phyloP scores from a whole-genome alignment of 2,329 filamentous ascomycete species.

The Diaporthe ilicicola region DNA sequence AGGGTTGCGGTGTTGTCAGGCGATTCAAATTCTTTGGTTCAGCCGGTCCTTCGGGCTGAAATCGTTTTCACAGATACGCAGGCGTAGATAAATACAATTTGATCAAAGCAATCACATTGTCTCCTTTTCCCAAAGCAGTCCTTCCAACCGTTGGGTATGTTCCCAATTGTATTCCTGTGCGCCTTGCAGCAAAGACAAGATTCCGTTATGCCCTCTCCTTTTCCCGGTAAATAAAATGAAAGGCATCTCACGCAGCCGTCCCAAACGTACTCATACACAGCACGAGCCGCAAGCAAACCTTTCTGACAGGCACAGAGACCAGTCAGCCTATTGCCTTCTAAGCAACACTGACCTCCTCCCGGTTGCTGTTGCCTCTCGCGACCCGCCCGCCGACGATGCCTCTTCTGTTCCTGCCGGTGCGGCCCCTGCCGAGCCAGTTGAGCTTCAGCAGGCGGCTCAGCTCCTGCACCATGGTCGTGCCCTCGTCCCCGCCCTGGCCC shows the following conservation, averaged over 20 bases:
- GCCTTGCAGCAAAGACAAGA: slow-evolving; percentile 26
- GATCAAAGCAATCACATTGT: slow-evolving; percentile 9
- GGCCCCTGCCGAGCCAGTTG: slow-evolving; percentile 92
- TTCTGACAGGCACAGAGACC: neutral
- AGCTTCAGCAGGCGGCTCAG: slow-evolving; percentile 89
- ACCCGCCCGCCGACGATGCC: slow-evolving; percentile 83
- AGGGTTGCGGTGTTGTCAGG: neutral
- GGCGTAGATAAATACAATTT: neutral
- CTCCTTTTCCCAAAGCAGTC: neutral
- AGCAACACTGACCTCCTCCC: slow-evolving; percentile 52
- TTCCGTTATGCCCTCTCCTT: slow-evolving; percentile 2
- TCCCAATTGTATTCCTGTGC: slow-evolving; percentile 37
- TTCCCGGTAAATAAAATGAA: neutral
- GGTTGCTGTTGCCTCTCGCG: slow-evolving; percentile 50
- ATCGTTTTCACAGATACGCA: neutral
- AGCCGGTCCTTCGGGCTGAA: neutral
- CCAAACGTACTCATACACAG: slow-evolving; percentile 3
- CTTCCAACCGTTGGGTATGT: slow-evolving; percentile 11
- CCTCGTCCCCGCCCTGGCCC: slow-evolving; percentile 62
- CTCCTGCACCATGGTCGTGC: slow-evolving; percentile 81
- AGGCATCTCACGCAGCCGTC: neutral
- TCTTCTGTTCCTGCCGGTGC: slow-evolving; percentile 87
- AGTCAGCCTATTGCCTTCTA: slow-evolving; percentile 8
- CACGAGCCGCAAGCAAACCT: neutral
- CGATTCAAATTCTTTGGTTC: neutral